Base-by-base conservation (phyloP, 495 filamentous ascomycete species). In the Penicillium turbatum region DNA sequence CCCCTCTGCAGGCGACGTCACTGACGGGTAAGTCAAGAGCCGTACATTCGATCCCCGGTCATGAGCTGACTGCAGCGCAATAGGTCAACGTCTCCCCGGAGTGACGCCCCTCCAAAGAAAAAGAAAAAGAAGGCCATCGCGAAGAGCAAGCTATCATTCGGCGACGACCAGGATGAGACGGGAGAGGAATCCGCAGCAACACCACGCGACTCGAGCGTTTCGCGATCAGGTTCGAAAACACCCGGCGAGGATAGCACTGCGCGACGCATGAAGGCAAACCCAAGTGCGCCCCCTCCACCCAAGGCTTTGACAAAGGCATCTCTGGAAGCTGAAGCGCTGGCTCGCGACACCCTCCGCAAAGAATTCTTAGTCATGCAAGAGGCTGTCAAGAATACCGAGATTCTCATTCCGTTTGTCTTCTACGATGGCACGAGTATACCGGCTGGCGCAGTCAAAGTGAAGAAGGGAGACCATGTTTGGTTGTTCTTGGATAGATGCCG, bases 371-470 rank as follows among this genome's bases (percentile, higher is more conserved):
- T 71, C 8, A 79, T 92, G 62, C 93, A 97, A 67, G 89, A 95
- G 42, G 82, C 84, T 2, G 86, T 97, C 51, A 96, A 95, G 72
- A 83, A 83, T 31, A 89, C 91, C 21, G 90, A 96, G 63, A 90
- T 98, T 17, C 74, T 86, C 36, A 89, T 98, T 3, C 93, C 93
- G 0, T 98, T 98, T 70, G 90, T 97, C 19, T 97, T 98, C 64
- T 97, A 96, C 70, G 95, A 98, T 53, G 93, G 93, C n/a, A 95
- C 90, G 4, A 92, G 93, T 68, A 91, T 89, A n/a, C 85, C 91
- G 1, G 85, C 88, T 24, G 87, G 95, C 17, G 74, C 79, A 16
- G 92, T 85, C 63, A 83, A 82, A 56, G 83, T 97, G 46, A 97
- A 90, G 72, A 98, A 98, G 64, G 93, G 93, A 0, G 92, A 97